Percentiles rank a stretch among this genome's conserved stretches.
These are phyloP conservation scores for Mitragyna speciosa DNA, from an alignment of 257 asterid species.

Conservation along the genomic window DNA sequence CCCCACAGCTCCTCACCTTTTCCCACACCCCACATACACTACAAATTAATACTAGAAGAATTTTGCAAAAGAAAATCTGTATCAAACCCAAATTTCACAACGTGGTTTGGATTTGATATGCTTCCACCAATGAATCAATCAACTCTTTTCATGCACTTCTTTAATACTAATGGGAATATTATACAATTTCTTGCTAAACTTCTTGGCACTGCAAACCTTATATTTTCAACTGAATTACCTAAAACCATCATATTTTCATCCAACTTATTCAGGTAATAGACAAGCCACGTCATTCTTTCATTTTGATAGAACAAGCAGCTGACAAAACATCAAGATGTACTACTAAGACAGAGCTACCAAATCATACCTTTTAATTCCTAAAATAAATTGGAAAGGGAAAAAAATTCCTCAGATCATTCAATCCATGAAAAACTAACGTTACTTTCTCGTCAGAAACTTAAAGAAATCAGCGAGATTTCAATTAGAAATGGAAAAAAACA, in stretches of 20 bases:
- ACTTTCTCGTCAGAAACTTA: neutral
- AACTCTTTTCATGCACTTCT: too few relatives aligned
- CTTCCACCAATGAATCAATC: too few relatives aligned
- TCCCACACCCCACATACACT: too few relatives aligned
- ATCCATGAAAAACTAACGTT: neutral
- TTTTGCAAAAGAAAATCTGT: too few relatives aligned
- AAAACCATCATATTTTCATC: neutral
- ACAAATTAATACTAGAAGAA: too few relatives aligned
- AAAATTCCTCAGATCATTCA: neutral
- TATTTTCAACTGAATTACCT: neutral
- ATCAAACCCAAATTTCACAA: too few relatives aligned
- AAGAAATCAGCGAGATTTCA: neutral
- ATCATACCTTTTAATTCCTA: neutral
- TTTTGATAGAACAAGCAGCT: neutral
- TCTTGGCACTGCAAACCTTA: neutral
- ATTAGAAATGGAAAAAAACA: neutral
- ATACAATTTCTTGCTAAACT: neutral
- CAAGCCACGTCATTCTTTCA: neutral
- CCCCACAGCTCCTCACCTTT: too few relatives aligned
- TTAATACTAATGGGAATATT: too few relatives aligned
- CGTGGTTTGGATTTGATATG: too few relatives aligned
- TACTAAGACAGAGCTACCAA: neutral
- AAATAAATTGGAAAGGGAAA: neutral
- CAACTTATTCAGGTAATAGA: neutral
- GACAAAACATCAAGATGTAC: neutral